Conservation (phyloP, 179 eudicot genomes). For the Spinacia oleracea region DNA sequence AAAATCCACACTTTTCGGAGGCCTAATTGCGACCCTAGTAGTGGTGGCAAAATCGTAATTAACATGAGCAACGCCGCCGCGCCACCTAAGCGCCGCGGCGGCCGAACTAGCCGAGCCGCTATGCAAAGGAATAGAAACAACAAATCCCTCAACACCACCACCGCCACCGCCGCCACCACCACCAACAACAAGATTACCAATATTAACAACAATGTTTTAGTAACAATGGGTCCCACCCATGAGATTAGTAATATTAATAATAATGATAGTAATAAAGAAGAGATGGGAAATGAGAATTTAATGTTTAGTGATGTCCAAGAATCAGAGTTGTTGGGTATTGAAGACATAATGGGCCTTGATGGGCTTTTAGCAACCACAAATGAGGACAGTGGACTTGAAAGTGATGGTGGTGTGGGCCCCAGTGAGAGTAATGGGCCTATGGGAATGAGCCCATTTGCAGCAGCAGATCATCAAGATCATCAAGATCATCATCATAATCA, state of each 20-base stretch:
- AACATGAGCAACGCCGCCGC: conserved; percentile 19
- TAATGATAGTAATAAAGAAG: neutral
- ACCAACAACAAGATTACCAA: neutral
- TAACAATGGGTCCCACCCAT: conserved; percentile 1
- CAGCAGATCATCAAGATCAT: conserved; percentile 1
- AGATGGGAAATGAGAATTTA: conserved; percentile 5
- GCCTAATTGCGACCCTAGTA: conserved; percentile 14
- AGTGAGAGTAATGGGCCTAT: conserved; percentile 9
- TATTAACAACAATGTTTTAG: neutral
- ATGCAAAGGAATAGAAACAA: conserved; percentile 46
- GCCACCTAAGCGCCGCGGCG: conserved; percentile 45
- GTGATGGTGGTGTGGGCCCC: conserved; percentile 17
- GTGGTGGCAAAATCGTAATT: conserved; percentile 12
- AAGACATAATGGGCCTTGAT: conserved; percentile 36
- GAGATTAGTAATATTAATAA: neutral
- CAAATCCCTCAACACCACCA: neutral
- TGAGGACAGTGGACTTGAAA: neutral
- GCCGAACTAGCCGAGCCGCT: conserved; percentile 44
- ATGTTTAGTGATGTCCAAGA: conserved; percentile 9
- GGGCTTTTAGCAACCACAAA: conserved; percentile 18
- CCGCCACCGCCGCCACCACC: neutral
- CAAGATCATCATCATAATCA: neutral
- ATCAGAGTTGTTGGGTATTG: conserved; percentile 28
- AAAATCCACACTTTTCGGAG: conserved; percentile 44
- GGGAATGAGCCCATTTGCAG: conserved; percentile 21